A percentile compares a stretch with the other conserved stretches of the same genome.
Conservation (phyloP, 2,329 filamentous ascomycete genomes). For the Fusarium sp. region DNA sequence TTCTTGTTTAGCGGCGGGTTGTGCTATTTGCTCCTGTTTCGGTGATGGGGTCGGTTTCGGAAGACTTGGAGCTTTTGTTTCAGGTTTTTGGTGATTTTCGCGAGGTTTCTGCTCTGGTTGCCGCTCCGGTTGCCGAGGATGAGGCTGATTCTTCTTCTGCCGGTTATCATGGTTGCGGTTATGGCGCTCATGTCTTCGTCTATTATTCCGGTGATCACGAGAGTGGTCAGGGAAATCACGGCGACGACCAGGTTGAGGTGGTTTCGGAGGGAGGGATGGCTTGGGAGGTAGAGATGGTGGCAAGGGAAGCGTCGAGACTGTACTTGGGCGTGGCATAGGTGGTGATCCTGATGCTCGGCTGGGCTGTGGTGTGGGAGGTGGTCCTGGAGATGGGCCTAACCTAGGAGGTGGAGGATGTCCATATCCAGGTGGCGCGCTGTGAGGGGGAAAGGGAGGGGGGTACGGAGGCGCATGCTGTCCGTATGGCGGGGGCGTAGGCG, state of each 20-base stretch:
- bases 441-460: constrained; percentile 36
- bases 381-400: constrained; percentile 26
- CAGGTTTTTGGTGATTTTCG: constrained; percentile 23
- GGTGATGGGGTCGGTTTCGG: constrained; percentile 35
- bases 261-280: constrained; percentile 48
- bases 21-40: constrained; percentile 44
- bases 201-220: constrained; percentile 47
- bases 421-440: constrained; percentile 32
- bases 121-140: constrained; percentile 37
- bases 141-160: constrained; percentile 40
- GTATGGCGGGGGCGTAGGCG: constrained; percentile 27
- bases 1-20: constrained; percentile 4
- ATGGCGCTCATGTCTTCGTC: constrained; percentile 48
- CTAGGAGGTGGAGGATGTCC: constrained; percentile 28
- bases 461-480: constrained; percentile 36
- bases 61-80: constrained; percentile 11
- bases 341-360: constrained; percentile 29
- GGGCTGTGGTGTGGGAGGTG: constrained; percentile 22
- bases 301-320: constrained; percentile 25
- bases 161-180: constrained; percentile 46
- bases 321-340: constrained; percentile 27
- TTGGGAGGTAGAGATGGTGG: constrained; percentile 49
- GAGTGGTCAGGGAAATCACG: constrained; percentile 44
- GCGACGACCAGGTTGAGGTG: constrained; percentile 38
- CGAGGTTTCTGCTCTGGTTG: constrained; percentile 43